Base-by-base conservation (phyloP, 2,329 filamentous ascomycete species). In the Cordyceps pruinosa region DNA sequence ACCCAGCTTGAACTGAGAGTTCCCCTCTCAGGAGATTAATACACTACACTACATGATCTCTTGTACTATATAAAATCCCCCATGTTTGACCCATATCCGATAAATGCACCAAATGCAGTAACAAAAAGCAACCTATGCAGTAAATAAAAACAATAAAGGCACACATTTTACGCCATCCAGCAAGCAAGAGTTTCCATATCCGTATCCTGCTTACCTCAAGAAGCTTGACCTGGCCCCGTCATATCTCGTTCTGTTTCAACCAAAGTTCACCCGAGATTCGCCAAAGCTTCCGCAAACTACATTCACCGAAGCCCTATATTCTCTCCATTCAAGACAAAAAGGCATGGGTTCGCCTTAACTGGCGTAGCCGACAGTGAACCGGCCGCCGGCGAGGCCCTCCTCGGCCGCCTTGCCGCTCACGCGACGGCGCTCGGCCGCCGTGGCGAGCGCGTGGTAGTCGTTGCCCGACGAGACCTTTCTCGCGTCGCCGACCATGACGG, bases 341-440 rank as follows among this genome's bases (percentile, higher is more conserved):
- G 17, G 32, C 17, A 42, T n/a, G 9, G 9, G 2, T 1, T 1
- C 4, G 28, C 13, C 26, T 37, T 34, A 58, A 19, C 48, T 48
- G 28, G 51, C 57, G 10, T 58, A 55, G 32, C 57, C 49, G 50
- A 55, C 19, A 17, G 57, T 58, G 35, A 54, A 58, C 12, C 57
- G 37, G 37, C 34, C 45, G 21, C 71, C 74, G 3, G 72, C 82
- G 47, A 80, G 73, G 2, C 88, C 88, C 67, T 92, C 88, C 68
- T 91, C 88, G 0, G 80, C 87, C 56, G 85, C 71, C 74, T 88
- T 89, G 1, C 88, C 88, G 66, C 87, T 90, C 2, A 89, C 86
- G 60, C 87, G 84, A 46, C 86, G 73, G 47, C 80, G 73, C 19
- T 71, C 73, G 53, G 73, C 73, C 1, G 66, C 65, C 26, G 63